Evolutionary conservation across 2,329 filamentous ascomycete species (phyloP).

Genomic region (Fusarium sp.): DNA sequence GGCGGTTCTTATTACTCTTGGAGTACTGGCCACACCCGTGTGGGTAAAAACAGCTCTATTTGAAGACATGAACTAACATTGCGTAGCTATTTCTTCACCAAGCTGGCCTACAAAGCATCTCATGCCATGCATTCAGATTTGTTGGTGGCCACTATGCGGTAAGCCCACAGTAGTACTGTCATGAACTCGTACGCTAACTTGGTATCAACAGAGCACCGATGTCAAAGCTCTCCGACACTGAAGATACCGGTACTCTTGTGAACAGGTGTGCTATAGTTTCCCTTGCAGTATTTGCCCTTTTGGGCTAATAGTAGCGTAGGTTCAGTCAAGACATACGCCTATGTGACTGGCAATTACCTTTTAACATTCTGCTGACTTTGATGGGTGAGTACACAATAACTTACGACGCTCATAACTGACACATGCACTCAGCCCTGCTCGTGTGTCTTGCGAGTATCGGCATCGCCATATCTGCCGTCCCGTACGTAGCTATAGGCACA

Average conservation of each 20-base stretch:
- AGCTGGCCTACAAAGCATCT: background rate
- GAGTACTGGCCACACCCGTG: background rate
- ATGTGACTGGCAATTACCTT: conserved; percentile 9
- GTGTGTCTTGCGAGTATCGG: conserved; percentile 2
- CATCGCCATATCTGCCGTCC: conserved; percentile 1
- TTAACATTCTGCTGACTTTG: conserved; percentile 5
- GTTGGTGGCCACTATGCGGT: background rate
- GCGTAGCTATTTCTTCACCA: conserved; percentile 7
- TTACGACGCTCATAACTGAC: too few species aligned
- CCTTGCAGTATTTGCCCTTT: too few species aligned
- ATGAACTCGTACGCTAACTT: too few species aligned
- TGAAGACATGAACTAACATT: too few species aligned
- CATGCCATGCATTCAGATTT: background rate
- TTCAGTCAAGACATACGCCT: conserved; percentile 10
- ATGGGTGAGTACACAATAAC: too few species aligned
- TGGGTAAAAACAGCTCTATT: too few species aligned
- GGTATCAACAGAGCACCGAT: conserved; percentile 1
- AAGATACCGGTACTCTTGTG: conserved; percentile 3
- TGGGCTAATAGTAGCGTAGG: too few species aligned
- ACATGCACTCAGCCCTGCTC: too few species aligned
- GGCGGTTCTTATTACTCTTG: background rate
- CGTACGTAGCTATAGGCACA: conserved; percentile 4
- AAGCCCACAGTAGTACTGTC: too few species aligned
- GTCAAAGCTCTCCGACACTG: background rate
- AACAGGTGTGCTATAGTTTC: too few species aligned